Conservation (phyloP, 768 basidiomycete species). For the Pleurotus giganteus region DNA sequence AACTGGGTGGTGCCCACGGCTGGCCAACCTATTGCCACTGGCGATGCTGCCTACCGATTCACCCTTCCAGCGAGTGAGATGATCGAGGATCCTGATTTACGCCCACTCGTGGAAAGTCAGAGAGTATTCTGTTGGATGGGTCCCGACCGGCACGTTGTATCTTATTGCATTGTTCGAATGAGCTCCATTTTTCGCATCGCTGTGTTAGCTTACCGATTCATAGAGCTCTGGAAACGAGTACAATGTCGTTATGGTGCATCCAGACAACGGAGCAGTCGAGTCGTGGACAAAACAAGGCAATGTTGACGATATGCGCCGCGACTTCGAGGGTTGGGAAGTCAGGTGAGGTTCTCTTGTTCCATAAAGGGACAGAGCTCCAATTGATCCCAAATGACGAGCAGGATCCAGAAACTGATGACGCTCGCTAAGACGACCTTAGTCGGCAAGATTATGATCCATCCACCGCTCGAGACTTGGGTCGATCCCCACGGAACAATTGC, state of each 20-base stretch:
- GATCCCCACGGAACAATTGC: conserved; percentile 38
- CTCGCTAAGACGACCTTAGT: conserved; percentile 40
- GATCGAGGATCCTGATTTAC: conserved; percentile 49
- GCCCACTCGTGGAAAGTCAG: conserved; percentile 42
- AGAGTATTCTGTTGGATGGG: conserved; percentile 62
- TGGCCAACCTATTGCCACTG: conserved; percentile 47
- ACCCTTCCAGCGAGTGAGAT: conserved; percentile 43
- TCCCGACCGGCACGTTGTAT: conserved; percentile 35
- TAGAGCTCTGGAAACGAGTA: conserved; percentile 36
- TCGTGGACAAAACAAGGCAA: conserved; percentile 41
- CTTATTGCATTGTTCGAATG: conserved; percentile 29
- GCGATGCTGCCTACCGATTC: conserved; percentile 61
- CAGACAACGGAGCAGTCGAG: conserved; percentile 36
- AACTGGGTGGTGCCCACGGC: conserved; percentile 43
- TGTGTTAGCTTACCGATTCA: background rate
- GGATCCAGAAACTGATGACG: conserved; percentile 41
- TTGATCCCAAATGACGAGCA: conserved; percentile 11
- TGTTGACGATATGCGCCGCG: conserved; percentile 40
- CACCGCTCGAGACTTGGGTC: conserved; percentile 47
- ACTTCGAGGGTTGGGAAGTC: conserved; percentile 46
- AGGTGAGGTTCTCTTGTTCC: conserved; percentile 23
- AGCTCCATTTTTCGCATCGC: background rate
- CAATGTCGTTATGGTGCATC: conserved; percentile 43
- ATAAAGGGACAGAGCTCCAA: background rate
- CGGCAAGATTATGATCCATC: conserved; percentile 46